These are phyloP conservation scores for Pichia gijzeniarum DNA, from an alignment of 805 yeast genomes.

Conservation along the genomic window DNA sequence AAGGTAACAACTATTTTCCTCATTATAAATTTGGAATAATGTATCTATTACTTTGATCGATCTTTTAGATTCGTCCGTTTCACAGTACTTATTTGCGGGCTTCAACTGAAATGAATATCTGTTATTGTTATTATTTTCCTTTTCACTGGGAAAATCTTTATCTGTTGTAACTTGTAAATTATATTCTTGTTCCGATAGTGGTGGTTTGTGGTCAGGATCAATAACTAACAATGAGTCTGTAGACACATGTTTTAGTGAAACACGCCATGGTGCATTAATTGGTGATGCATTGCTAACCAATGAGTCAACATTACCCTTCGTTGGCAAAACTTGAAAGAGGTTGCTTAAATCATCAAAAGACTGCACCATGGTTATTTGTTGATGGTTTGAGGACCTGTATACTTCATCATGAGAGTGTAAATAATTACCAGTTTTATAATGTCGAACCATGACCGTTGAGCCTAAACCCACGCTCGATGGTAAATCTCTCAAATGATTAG, in stretches of 20 bases:
- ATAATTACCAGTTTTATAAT: slow-evolving; percentile 67
- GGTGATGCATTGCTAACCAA: slow-evolving; percentile 25
- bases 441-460: slow-evolving; percentile 65
- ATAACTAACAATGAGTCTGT: slow-evolving; percentile 69
- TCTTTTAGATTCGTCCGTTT: slow-evolving; percentile 29
- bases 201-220: slow-evolving; percentile 63
- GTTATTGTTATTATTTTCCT: slow-evolving; percentile 17
- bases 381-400: slow-evolving; percentile 53
- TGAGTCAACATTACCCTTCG: slow-evolving; percentile 34
- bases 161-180: slow-evolving; percentile 63
- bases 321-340: slow-evolving; percentile 63
- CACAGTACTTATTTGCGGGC: slow-evolving; percentile 36
- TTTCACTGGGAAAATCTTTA: slow-evolving; percentile 1
- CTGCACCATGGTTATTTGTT: slow-evolving; percentile 71
- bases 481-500: slow-evolving; percentile 32
- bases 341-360: slow-evolving; percentile 56
- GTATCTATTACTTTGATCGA: slow-evolving; percentile 52
- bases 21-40: slow-evolving; percentile 64
- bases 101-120: slow-evolving; percentile 66
- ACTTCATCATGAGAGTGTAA: slow-evolving; percentile 67
- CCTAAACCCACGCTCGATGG: slow-evolving; percentile 73
- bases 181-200: slow-evolving; percentile 86
- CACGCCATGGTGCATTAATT: slow-evolving; percentile 42
- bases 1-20: slow-evolving; percentile 60
- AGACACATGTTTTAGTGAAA: slow-evolving; percentile 62